Percentiles rank a stretch among this genome's conserved stretches.
These are phyloP conservation scores for Leishmania gerbilli DNA, from an alignment of 208 protist species.

Conservation along the genomic window DNA sequence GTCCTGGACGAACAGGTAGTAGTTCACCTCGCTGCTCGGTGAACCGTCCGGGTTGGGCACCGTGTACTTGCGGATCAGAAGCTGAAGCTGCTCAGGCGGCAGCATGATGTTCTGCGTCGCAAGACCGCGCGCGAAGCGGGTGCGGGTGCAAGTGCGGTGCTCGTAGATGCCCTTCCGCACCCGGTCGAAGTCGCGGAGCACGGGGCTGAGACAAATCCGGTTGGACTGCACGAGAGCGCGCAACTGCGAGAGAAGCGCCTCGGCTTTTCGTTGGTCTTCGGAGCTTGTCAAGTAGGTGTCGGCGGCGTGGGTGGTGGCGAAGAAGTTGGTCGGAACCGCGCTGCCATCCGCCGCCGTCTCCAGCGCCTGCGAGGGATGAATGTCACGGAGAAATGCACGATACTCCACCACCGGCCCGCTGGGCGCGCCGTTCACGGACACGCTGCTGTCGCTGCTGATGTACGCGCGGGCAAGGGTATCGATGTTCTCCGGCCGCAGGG, in stretches of 20 bases:
- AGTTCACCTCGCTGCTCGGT: conserved; percentile 82
- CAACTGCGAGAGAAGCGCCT: conserved; percentile 58
- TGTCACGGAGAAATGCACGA: conserved; percentile 72
- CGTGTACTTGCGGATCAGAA: conserved; percentile 84
- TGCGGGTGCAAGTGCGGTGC: conserved; percentile 80
- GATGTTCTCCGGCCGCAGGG: conserved; percentile 67
- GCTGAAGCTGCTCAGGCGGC: conserved; percentile 60
- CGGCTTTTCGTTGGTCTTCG: conserved; percentile 34
- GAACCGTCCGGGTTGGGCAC: conserved; percentile 63
- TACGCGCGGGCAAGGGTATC: conserved; percentile 71
- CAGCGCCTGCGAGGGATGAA: conserved; percentile 38
- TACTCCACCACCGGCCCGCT: conserved; percentile 57
- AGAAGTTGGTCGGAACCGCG: conserved; percentile 53
- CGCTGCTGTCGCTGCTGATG: conserved; percentile 15
- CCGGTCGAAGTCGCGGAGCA: conserved; percentile 90
- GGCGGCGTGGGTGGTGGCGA: conserved; percentile 45
- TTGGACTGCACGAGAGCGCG: conserved; percentile 57
- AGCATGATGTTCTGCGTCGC: conserved; percentile 88
- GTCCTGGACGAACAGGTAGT: conserved; percentile 88
- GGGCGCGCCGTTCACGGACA: not conserved
- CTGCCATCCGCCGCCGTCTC: conserved; percentile 13
- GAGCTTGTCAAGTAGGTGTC: conserved; percentile 46
- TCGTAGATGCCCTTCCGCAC: conserved; percentile 82
- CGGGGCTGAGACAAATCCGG: conserved; percentile 81
- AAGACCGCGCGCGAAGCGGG: conserved; percentile 81